phyloP scores from a whole-genome alignment of 495 filamentous ascomycete genomes.

The Chaetomium tenue region DNA sequence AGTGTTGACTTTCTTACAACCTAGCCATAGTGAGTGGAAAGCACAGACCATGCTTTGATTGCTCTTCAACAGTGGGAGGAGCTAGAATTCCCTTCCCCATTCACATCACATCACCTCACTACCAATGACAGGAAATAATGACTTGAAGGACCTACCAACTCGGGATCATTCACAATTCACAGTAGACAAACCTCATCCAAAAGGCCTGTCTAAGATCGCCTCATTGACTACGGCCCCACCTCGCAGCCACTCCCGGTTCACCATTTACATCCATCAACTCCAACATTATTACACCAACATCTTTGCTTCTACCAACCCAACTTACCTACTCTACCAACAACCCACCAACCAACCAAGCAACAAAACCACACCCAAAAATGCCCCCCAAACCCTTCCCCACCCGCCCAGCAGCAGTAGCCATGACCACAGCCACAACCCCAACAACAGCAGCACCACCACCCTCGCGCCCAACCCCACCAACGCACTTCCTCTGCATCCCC shows the following conservation, averaged over 20 bases:
- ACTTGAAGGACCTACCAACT: neutral
- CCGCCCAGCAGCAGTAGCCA: neutral
- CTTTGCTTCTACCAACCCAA: neutral
- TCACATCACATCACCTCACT: neutral
- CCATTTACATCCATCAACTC: neutral
- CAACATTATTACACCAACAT: neutral
- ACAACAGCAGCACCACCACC: conserved; percentile 12
- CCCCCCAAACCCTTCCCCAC: neutral
- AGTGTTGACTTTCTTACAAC: neutral
- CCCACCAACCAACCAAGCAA: neutral
- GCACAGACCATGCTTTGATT: neutral
- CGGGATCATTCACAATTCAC: neutral
- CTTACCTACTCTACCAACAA: neutral
- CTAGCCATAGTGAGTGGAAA: neutral
- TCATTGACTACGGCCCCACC: neutral
- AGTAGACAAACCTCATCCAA: neutral
- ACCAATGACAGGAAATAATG: too few species aligned
- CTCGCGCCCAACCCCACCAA: conserved; percentile 49
- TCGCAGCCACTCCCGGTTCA: neutral
- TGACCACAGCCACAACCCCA: neutral
- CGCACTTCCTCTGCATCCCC: conserved; percentile 86
- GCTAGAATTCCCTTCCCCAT: neutral
- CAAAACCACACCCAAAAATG: neutral
- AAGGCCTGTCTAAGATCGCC: neutral
- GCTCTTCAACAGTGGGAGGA: neutral